Conservation (phyloP, 202 grass and related monocot genomes). For the Alloteropsis angusta region DNA sequence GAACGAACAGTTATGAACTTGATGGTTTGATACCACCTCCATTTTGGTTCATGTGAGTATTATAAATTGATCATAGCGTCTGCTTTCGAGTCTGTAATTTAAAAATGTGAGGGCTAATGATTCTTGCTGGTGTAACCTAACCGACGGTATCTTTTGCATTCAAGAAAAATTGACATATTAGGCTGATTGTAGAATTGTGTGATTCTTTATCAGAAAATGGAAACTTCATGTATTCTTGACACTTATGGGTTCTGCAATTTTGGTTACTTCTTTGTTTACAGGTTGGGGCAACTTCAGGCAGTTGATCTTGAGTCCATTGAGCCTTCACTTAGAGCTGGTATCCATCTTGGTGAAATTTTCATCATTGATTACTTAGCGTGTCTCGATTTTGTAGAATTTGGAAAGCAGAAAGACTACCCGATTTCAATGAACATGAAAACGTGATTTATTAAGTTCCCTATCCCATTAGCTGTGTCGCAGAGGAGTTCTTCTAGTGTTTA, state of each 20-base stretch:
- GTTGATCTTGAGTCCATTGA: constrained; percentile 74
- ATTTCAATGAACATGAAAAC: neutral
- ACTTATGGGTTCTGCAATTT: neutral
- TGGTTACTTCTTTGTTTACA: constrained; percentile 1
- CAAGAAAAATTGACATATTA: neutral
- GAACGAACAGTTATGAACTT: too few relatives aligned
- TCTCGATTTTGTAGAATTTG: neutral
- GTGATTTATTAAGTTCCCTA: neutral
- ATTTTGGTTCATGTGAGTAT: neutral
- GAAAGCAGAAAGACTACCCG: neutral
- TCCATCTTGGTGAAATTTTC: constrained; percentile 20
- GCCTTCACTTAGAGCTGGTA: constrained; percentile 84
- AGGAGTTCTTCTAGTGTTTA: neutral
- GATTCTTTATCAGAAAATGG: neutral
- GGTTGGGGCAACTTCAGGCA: constrained; percentile 81
- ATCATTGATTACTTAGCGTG: neutral
- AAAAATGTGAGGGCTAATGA: neutral
- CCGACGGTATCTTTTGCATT: neutral
- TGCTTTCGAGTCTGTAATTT: neutral
- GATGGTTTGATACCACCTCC: neutral
- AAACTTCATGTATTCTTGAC: neutral
- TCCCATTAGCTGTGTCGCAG: neutral
- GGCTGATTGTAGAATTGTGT: neutral
- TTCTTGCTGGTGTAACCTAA: neutral
- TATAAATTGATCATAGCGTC: too few relatives aligned